Evolutionary conservation across 2,329 filamentous ascomycete species (phyloP).

Genomic region (Clarireedia homoeocarpa): DNA sequence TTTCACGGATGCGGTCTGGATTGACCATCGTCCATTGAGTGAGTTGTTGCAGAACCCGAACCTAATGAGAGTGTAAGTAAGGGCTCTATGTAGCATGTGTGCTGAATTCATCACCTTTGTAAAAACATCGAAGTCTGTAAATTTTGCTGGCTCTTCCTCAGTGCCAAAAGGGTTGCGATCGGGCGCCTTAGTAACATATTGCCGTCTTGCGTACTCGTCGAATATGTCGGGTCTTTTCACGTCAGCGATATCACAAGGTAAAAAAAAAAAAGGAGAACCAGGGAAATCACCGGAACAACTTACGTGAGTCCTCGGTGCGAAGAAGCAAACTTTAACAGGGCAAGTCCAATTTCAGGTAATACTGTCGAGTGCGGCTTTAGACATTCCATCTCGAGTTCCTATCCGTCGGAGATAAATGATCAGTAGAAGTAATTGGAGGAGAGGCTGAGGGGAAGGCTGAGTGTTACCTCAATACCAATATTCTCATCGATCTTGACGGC

Average conservation of each 20-base stretch:
- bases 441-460: slow-evolving; percentile 9
- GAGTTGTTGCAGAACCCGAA: slow-evolving; percentile 77
- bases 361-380: slow-evolving; percentile 69
- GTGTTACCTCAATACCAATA: slow-evolving; percentile 77
- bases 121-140: slow-evolving; percentile 74
- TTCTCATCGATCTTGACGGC: slow-evolving; percentile 84
- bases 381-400: slow-evolving; percentile 88
- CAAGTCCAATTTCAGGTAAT: slow-evolving; percentile 74
- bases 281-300: slow-evolving; percentile 31
- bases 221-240: slow-evolving; percentile 68
- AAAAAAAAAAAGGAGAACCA: neutral
- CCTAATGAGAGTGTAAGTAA: slow-evolving; percentile 37
- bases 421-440: neutral
- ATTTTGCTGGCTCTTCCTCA: slow-evolving; percentile 63
- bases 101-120: slow-evolving; percentile 51
- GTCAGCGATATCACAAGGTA: slow-evolving; percentile 19
- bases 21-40: slow-evolving; percentile 85
- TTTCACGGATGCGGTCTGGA: slow-evolving; percentile 77
- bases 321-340: slow-evolving; percentile 85
- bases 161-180: slow-evolving; percentile 77
- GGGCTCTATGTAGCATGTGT: slow-evolving; percentile 33
- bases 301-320: slow-evolving; percentile 90
- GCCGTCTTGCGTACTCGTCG: slow-evolving; percentile 85
- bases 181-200: slow-evolving; percentile 77
- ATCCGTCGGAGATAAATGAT: slow-evolving; percentile 15